Conservation (phyloP, 345 rosid species). For the Nasturtium officinale region DNA sequence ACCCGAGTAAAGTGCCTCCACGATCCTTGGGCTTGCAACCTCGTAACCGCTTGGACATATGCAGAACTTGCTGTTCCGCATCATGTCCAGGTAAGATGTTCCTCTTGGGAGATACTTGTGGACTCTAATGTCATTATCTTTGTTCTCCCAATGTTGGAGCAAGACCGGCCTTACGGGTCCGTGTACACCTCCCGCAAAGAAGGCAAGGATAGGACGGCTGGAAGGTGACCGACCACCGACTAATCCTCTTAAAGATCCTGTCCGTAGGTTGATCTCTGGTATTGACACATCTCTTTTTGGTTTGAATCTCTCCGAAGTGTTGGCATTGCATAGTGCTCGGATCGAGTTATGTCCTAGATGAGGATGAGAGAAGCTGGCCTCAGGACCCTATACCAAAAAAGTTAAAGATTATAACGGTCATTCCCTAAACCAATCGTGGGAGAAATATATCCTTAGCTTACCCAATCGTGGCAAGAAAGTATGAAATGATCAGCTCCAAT, state of each 20-base stretch:
- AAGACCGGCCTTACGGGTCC: conserved; percentile 86
- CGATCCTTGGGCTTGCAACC: conserved; percentile 87
- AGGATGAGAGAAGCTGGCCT: conserved; percentile 66
- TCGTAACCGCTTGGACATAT: conserved; percentile 94
- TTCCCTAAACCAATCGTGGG: not conserved
- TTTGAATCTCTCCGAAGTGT: conserved; percentile 82
- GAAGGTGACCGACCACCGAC: conserved; percentile 87
- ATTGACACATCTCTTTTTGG: conserved; percentile 79
- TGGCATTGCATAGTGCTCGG: conserved; percentile 83
- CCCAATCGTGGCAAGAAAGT: conserved; percentile 96
- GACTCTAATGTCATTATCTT: conserved; percentile 66
- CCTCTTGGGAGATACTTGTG: conserved; percentile 78
- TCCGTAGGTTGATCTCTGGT: conserved; percentile 79
- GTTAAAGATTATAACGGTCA: not conserved
- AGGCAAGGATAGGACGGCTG: conserved; percentile 69
- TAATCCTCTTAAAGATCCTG: conserved; percentile 57
- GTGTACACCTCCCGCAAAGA: conserved; percentile 95
- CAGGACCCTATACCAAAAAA: conserved; percentile 38
- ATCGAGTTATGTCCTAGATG: conserved; percentile 55
- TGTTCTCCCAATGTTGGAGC: conserved; percentile 83
- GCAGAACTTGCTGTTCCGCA: conserved; percentile 81
- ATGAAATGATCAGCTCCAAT: conserved; percentile 85
- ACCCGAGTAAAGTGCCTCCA: conserved; percentile 81
- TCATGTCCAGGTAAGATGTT: conserved; percentile 65
- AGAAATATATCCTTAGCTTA: conserved; percentile 12